Evolutionary conservation across 164 flowering plant genomes (phyloP).

Genomic region (Magnolia officinalis): DNA sequence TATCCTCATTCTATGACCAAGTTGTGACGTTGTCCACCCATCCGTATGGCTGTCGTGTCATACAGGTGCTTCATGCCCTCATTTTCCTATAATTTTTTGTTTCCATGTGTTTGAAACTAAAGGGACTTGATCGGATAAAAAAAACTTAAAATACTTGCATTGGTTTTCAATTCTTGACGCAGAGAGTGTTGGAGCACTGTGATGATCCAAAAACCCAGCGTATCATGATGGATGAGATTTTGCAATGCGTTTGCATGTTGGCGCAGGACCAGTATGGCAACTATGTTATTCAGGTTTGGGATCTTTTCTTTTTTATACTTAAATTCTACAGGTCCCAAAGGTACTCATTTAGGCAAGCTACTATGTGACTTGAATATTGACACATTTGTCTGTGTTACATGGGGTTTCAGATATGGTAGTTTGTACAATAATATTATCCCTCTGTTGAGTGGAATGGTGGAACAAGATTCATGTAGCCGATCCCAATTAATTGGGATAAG

Average conservation of each 20-base stretch:
- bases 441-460: too few species aligned
- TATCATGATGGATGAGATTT: constrained; percentile 88
- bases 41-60: constrained; percentile 97
- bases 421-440: too few species aligned
- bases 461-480: too few species aligned
- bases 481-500: too few species aligned
- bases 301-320: background rate
- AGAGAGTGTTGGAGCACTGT: constrained; percentile 93
- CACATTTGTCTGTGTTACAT: background rate
- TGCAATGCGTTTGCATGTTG: constrained; percentile 71
- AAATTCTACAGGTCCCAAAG: background rate
- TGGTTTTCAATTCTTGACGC: constrained; percentile 8
- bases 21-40: constrained; percentile 92
- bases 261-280: constrained; percentile 99
- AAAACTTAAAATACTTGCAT: background rate
- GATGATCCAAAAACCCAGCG: constrained; percentile 68
- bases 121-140: background rate
- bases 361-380: background rate
- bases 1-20: constrained; percentile 79
- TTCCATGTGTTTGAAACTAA: background rate
- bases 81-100: background rate
- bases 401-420: too few species aligned
- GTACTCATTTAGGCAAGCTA: background rate
- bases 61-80: constrained; percentile 56
- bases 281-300: constrained; percentile 94